phyloP scores from a whole-genome alignment of 2,329 filamentous ascomycete genomes.

The Thelonectria discophora region DNA sequence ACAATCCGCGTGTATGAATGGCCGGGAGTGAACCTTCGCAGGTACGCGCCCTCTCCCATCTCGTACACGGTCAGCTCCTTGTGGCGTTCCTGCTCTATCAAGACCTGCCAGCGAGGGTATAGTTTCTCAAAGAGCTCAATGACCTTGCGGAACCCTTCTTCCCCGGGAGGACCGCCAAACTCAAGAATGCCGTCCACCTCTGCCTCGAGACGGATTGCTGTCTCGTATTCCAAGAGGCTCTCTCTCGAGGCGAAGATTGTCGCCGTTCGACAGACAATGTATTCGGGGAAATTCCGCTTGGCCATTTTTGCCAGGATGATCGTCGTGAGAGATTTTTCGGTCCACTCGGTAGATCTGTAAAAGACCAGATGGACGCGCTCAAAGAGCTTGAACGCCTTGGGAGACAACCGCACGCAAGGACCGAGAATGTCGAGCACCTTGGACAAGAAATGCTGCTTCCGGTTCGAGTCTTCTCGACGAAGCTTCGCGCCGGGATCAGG shows the following conservation, averaged over 20 bases:
- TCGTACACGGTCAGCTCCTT: conserved; percentile 83
- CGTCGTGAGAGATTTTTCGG: conserved; percentile 93
- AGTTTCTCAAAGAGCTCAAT: conserved; percentile 77
- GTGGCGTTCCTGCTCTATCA: conserved; percentile 77
- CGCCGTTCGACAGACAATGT: conserved; percentile 87
- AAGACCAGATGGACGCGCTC: conserved; percentile 96
- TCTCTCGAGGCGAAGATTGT: conserved; percentile 85
- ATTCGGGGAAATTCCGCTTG: conserved; percentile 85
- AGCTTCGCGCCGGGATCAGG: conserved; percentile 27
- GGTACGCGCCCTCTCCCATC: conserved; percentile 85
- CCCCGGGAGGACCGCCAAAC: conserved; percentile 74
- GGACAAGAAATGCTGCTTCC: conserved; percentile 76
- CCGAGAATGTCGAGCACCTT: conserved; percentile 84
- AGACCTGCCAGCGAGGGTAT: conserved; percentile 79
- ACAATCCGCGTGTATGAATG: conserved; percentile 95
- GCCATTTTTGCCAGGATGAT: conserved; percentile 94
- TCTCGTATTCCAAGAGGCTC: conserved; percentile 87
- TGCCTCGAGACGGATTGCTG: conserved; percentile 82
- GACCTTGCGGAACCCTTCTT: conserved; percentile 72
- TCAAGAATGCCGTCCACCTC: conserved; percentile 85
- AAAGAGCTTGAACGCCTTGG: conserved; percentile 79
- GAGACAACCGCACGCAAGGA: conserved; percentile 82
- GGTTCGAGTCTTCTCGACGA: conserved; percentile 59
- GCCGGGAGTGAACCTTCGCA: conserved; percentile 87
- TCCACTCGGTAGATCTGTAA: conserved; percentile 96